A percentile compares a stretch with the other conserved stretches of the same genome.
phyloP scores from a whole-genome alignment of 768 basidiomycete genomes.

The Mycena leptocephala region DNA sequence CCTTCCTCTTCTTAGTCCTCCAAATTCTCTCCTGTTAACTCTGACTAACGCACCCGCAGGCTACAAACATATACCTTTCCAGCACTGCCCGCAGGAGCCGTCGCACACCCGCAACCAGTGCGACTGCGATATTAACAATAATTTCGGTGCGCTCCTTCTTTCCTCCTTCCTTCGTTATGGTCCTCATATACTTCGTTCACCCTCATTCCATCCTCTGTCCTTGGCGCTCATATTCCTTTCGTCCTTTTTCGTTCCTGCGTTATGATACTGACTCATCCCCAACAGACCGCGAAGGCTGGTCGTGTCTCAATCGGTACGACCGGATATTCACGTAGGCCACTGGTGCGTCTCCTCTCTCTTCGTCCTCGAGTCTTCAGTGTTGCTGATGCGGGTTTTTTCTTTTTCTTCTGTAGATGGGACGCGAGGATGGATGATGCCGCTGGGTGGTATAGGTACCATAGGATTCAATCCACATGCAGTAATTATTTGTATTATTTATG shows the following conservation, averaged over 20 bases:
- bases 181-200: neutral
- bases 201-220: neutral
- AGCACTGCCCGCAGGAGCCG: constrained; percentile 53
- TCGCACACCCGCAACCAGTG: constrained; percentile 72
- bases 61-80: constrained; percentile 46
- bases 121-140: constrained; percentile 71
- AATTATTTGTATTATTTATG: constrained; percentile 21
- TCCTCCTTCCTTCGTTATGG: neutral
- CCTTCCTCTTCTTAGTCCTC: neutral
- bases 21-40: neutral
- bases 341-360: neutral
- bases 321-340: constrained; percentile 50
- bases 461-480: neutral
- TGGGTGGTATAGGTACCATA: neutral
- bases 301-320: constrained; percentile 74
- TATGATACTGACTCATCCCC: neutral
- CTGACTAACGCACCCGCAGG: constrained; percentile 29
- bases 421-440: neutral
- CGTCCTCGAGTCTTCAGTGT: neutral
- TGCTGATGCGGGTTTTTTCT: neutral
- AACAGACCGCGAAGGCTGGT: constrained; percentile 73
- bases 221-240: neutral
- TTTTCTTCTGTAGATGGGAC: neutral
- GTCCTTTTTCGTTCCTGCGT: neutral
- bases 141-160: constrained; percentile 58